A percentile compares a stretch with the other conserved stretches of the same genome.
These are phyloP conservation scores for Cardiospermum halicacabum DNA, from an alignment of 345 rosid species.

Conservation along the genomic window DNA sequence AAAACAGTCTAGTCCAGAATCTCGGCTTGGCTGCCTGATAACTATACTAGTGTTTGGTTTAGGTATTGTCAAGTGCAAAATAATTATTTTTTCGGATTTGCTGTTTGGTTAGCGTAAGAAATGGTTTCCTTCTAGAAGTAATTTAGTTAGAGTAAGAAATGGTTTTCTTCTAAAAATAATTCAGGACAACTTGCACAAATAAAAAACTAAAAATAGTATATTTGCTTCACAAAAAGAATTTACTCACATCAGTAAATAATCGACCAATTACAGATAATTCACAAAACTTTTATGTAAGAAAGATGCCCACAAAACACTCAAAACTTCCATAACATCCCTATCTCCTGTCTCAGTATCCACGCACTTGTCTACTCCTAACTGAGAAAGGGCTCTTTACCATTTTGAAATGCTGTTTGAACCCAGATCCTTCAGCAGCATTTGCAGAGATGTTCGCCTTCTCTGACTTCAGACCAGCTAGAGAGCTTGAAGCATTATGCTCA, in stretches of 20 bases:
- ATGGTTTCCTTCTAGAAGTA: no score
- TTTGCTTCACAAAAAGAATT: conserved; percentile 12
- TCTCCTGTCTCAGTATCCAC: conserved; percentile 47
- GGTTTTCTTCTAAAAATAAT: no score
- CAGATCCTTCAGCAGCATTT: conserved; percentile 24
- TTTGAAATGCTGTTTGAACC: conserved; percentile 22
- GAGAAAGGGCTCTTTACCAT: conserved; percentile 47
- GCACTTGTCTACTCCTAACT: conserved; percentile 52
- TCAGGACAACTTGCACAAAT: background rate
- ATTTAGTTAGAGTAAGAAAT: no score
- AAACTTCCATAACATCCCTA: conserved; percentile 3
- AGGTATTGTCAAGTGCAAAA: no score
- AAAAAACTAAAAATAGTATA: no score
- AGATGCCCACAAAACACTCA: conserved; percentile 14
- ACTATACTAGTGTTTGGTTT: background rate
- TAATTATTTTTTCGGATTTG: no score
- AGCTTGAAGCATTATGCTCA: conserved; percentile 25
- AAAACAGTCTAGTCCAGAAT: background rate
- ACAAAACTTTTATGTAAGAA: conserved; percentile 10
- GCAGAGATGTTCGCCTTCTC: conserved; percentile 24
- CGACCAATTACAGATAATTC: conserved; percentile 13
- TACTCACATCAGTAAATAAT: conserved; percentile 14
- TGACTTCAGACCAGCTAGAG: conserved; percentile 29
- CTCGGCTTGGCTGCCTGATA: background rate
- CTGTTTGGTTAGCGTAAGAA: background rate